Base-by-base conservation (phyloP, 768 basidiomycete species). In the Tylopilus plumbeoviolaceoides region DNA sequence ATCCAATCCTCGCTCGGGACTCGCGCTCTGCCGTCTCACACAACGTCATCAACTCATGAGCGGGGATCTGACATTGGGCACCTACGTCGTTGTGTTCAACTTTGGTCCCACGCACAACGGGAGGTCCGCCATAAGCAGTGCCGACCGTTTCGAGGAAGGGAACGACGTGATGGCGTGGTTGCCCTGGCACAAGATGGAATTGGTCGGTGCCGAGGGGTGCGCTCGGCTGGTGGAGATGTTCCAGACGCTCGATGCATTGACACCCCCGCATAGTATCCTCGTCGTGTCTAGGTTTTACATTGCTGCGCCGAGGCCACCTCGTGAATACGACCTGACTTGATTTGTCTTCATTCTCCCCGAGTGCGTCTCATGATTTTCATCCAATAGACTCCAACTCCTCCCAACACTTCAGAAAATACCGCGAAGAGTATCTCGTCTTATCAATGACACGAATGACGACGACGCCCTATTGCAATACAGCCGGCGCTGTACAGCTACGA, bases 141-240 rank as follows among this genome's bases (percentile, higher is more conserved):
- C 65, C 2, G 73, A 73, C 35, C 64, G 66, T 6, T 74, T 83
- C 25, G 56, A 63, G 10, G 69, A 70, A 20, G 79, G 76, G 1
- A 60, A 59, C 8, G 74, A 75, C 2, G 64, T 81, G 12, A 66
- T 70, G 41, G 68, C 77, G 7, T 83, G 80, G 78, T 61, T 70
- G 35, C 82, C 82, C 5, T 83, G 79, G 79, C 71, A 76, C 4
- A 73, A 73, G 44, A 59, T 77, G 38, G 58, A 65, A 2, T 38
- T 74, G 11, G 50, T 55, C 1, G 53, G 59, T 7, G 56, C 59
- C 5, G 44, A 59, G 18, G 48, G 43, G 20, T 48, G 60, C 18
- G 47, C 43, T 12, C 51, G 45, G 14, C 46, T 65, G 5, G 57
- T 58, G 56, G 56, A 48, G 31, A 56, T 54, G 51, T 48, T 67